Evolutionary conservation across 2,329 filamentous ascomycete genomes (phyloP).

Genomic region (Talaromyces sp.): DNA sequence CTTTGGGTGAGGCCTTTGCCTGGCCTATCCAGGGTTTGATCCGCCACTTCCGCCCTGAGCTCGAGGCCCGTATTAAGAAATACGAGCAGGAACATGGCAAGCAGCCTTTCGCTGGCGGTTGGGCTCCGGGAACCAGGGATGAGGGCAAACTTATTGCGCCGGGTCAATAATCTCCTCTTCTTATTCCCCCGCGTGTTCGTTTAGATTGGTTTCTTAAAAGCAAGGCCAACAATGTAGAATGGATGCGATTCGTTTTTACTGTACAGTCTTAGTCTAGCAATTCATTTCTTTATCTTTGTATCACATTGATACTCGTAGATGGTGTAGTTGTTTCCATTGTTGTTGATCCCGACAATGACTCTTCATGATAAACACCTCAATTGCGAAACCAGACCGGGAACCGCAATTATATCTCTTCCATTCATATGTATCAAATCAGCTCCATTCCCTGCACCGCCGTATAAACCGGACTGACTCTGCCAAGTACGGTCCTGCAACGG

Average conservation of each 20-base stretch:
- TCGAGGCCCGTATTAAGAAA: slow-evolving; percentile 85
- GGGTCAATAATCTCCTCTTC: slow-evolving; percentile 65
- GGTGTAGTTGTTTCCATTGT: too few species aligned
- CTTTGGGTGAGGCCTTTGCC: slow-evolving; percentile 94
- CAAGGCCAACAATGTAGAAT: slow-evolving; percentile 17
- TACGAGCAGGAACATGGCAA: slow-evolving; percentile 68
- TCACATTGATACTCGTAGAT: background rate
- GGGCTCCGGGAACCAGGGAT: slow-evolving; percentile 70
- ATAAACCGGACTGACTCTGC: background rate
- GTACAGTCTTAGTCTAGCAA: slow-evolving; percentile 22
- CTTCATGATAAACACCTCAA: background rate
- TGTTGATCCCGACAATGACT: too few species aligned
- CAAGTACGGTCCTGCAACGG: background rate
- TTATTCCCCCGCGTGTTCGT: background rate
- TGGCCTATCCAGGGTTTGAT: slow-evolving; percentile 99
- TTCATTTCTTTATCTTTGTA: slow-evolving; percentile 14
- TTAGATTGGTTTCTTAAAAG: slow-evolving; percentile 14
- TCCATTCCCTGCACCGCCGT: background rate
- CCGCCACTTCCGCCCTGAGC: slow-evolving; percentile 93
- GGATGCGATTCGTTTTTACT: slow-evolving; percentile 17
- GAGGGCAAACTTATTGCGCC: slow-evolving; percentile 84
- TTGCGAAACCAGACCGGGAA: background rate
- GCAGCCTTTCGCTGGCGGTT: slow-evolving; percentile 78
- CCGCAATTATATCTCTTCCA: too few species aligned
- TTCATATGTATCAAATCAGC: background rate